These are phyloP conservation scores for Cryphonectria nitschkei DNA, from an alignment of 2,329 filamentous ascomycete genomes.

Conservation along the genomic window DNA sequence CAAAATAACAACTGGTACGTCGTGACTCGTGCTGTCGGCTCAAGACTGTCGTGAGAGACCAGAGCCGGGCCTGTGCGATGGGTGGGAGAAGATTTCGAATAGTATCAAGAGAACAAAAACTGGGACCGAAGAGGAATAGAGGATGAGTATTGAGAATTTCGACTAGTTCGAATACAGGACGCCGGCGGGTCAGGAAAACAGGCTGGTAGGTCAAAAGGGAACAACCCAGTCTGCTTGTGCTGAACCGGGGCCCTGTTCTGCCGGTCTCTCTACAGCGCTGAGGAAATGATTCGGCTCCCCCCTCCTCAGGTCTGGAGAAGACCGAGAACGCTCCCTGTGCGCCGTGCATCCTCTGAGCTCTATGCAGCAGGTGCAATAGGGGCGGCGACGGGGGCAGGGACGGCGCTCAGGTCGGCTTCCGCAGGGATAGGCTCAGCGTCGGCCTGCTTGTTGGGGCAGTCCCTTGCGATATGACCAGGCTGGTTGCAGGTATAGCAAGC, in stretches of 20 bases:
- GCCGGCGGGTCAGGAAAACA: not conserved
- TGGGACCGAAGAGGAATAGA: not conserved
- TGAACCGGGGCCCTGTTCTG: not conserved
- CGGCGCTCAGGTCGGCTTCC: conserved; percentile 47
- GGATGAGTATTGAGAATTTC: conserved; percentile 19
- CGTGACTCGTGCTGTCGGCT: not conserved
- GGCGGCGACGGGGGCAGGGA: conserved; percentile 41
- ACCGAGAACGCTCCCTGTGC: not conserved
- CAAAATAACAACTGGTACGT: not conserved
- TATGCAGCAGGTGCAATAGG: conserved; percentile 50
- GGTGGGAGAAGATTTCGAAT: not conserved
- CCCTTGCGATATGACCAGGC: conserved; percentile 92
- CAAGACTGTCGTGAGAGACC: not conserved
- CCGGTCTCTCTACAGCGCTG: not conserved
- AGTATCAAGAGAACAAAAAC: not conserved
- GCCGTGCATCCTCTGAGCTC: not conserved
- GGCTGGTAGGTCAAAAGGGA: not conserved
- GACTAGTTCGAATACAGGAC: not conserved
- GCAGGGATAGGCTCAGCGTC: conserved; percentile 39
- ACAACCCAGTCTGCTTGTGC: not conserved
- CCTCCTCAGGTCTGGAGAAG: not conserved
- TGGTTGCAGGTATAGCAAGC: conserved; percentile 98
- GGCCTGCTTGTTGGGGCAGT: conserved; percentile 76
- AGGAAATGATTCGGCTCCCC: not conserved
- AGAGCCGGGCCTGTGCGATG: not conserved